Evolutionary conservation across 352 stramenopile genomes (phyloP).

Genomic region (Pythium apleroticum): DNA sequence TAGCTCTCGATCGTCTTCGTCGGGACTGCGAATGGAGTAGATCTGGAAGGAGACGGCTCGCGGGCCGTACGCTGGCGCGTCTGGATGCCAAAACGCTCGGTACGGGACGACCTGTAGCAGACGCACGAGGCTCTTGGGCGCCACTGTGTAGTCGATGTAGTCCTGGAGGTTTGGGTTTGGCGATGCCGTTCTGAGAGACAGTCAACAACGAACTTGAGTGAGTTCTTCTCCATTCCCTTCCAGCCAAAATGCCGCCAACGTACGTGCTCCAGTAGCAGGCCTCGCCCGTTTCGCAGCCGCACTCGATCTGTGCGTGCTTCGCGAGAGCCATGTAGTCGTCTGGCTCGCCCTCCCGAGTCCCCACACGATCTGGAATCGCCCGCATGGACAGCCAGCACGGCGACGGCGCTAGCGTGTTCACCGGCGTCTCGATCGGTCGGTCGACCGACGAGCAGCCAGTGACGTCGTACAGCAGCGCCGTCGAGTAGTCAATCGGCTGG

Average conservation of each 20-base stretch:
- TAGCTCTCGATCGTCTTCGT: slow-evolving; percentile 1
- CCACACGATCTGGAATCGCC: not conserved
- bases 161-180: slow-evolving; percentile 31
- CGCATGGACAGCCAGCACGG: not conserved
- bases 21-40: slow-evolving; percentile 18
- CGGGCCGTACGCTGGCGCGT: slow-evolving; percentile 68
- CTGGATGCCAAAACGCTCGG: slow-evolving; percentile 74
- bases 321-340: not conserved
- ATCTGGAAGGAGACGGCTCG: slow-evolving; percentile 58
- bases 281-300: slow-evolving; percentile 52
- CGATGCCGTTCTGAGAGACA: slow-evolving; percentile 26
- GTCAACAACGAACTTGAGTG: too few species aligned
- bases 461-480: not conserved
- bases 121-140: slow-evolving; percentile 42
- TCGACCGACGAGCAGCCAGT: slow-evolving; percentile 1
- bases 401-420: slow-evolving; percentile 1
- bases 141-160: slow-evolving; percentile 66
- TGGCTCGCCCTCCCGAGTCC: not conserved
- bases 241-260: not conserved
- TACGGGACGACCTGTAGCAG: slow-evolving; percentile 68
- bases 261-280: slow-evolving; percentile 85
- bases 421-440: not conserved
- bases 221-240: too few species aligned
- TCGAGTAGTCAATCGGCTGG: not conserved
- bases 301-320: slow-evolving; percentile 41